These are phyloP conservation scores for Xylariaceae sp. DNA, from an alignment of 2,329 filamentous ascomycete species.

Conservation along the genomic window DNA sequence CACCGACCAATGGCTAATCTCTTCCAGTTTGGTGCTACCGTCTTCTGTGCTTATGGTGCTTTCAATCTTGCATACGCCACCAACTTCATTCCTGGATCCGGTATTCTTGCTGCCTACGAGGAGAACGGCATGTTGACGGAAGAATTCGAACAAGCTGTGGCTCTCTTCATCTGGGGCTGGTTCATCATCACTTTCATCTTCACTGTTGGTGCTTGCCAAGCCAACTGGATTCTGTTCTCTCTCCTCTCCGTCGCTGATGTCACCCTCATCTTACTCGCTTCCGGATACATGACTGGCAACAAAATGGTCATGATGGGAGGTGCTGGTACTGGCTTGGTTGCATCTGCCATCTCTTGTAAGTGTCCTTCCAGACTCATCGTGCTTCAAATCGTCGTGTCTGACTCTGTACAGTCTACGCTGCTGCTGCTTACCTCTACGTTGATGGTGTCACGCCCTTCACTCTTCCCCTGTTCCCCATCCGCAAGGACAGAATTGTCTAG, in stretches of 20 bases:
- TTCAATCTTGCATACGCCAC: conserved; percentile 40
- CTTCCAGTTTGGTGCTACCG: conserved; percentile 35
- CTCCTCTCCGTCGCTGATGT: conserved; percentile 23
- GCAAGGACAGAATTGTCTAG: conserved; percentile 22
- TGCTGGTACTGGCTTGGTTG: conserved; percentile 23
- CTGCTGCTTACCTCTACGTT: conserved; percentile 22
- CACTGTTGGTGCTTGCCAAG: conserved; percentile 26
- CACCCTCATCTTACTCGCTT: conserved; percentile 23
- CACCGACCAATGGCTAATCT: conserved; percentile 2
- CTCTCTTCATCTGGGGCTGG: conserved; percentile 28
- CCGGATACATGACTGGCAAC: conserved; percentile 21
- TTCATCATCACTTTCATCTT: conserved; percentile 28
- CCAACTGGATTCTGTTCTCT: conserved; percentile 21
- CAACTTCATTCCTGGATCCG: conserved; percentile 37
- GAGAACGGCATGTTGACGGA: conserved; percentile 22
- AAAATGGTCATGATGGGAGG: conserved; percentile 20
- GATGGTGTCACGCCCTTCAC: conserved; percentile 23
- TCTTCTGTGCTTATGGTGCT: conserved; percentile 38
- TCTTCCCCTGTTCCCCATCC: conserved; percentile 25
- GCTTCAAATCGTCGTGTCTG: not conserved
- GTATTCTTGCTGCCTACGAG: conserved; percentile 37
- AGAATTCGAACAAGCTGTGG: conserved; percentile 27
- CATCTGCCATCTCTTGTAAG: conserved; percentile 23
- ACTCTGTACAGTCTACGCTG: conserved; percentile 19
- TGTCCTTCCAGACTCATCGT: not conserved